Evolutionary conservation across 345 rosid genomes (phyloP).

Genomic region (Erodium maritimum): DNA sequence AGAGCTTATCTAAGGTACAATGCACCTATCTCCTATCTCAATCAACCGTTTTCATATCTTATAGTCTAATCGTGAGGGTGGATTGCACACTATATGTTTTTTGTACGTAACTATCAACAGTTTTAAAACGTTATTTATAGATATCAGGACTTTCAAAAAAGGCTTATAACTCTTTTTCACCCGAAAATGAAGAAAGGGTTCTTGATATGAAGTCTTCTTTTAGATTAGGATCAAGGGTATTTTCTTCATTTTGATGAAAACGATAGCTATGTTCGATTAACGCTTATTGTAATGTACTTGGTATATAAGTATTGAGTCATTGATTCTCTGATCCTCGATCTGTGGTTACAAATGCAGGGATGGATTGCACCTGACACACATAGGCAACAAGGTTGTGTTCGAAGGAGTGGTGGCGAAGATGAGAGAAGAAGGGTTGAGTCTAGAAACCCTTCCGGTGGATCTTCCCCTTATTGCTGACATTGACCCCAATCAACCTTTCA

Average conservation of each 20-base stretch:
- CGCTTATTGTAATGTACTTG: no score
- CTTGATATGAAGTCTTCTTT: no score
- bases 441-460: slow-evolving; percentile 42
- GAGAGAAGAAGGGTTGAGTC: slow-evolving; percentile 35
- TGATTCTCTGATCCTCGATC: not conserved
- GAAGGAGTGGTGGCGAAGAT: slow-evolving; percentile 58
- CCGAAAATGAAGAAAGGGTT: no score
- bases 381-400: slow-evolving; percentile 56
- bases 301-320: no score
- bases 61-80: not conserved
- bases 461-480: slow-evolving; percentile 49
- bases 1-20: slow-evolving; percentile 40
- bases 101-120: not conserved
- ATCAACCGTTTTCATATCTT: not conserved
- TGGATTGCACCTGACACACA: slow-evolving; percentile 55
- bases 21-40: not conserved
- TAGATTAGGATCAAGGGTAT: no score
- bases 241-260: no score
- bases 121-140: no score
- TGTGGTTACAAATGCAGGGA: slow-evolving; percentile 40
- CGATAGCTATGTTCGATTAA: no score
- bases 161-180: no score
- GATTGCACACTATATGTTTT: not conserved
- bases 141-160: no score
- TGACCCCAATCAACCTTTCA: slow-evolving; percentile 51